These are phyloP conservation scores for Pseudotsuga menziesii DNA, from an alignment of 75 land plant genomes.

Conservation along the genomic window DNA sequence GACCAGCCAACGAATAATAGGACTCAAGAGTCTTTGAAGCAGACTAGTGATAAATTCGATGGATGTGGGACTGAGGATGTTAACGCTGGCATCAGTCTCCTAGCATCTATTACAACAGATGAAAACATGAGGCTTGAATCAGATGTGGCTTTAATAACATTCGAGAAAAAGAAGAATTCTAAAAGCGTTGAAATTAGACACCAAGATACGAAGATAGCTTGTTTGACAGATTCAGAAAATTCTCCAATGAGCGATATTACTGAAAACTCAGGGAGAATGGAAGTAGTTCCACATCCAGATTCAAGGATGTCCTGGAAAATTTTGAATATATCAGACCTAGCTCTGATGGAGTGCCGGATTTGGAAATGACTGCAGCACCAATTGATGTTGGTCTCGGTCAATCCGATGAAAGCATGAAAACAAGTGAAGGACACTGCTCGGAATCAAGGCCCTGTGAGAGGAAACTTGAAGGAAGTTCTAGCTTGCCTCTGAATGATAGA, in stretches of 20 bases:
- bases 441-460: neutral
- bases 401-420: conserved; percentile 1
- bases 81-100: conserved; percentile 19
- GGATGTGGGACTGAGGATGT: conserved; percentile 5
- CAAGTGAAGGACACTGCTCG: neutral
- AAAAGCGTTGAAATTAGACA: conserved; percentile 4
- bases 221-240: conserved; percentile 10
- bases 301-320: neutral
- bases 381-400: neutral
- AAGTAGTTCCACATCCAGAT: neutral
- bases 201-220: neutral
- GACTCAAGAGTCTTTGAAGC: neutral
- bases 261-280: conserved; percentile 6
- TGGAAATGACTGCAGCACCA: neutral
- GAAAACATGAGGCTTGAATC: conserved; percentile 16
- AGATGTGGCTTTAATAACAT: neutral
- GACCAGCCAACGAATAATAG: neutral
- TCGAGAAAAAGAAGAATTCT: neutral
- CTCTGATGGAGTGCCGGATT: neutral
- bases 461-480: neutral
- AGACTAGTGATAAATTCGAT: neutral
- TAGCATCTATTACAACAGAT: conserved; percentile 26
- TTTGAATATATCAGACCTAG: conserved; percentile 1
- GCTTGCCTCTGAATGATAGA: neutral
- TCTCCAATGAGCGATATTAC: conserved; percentile 11